Percentiles rank a stretch among this genome's conserved stretches.
phyloP scores from a whole-genome alignment of 352 stramenopile genomes.

The Phytopythium cucurbitacearum region DNA sequence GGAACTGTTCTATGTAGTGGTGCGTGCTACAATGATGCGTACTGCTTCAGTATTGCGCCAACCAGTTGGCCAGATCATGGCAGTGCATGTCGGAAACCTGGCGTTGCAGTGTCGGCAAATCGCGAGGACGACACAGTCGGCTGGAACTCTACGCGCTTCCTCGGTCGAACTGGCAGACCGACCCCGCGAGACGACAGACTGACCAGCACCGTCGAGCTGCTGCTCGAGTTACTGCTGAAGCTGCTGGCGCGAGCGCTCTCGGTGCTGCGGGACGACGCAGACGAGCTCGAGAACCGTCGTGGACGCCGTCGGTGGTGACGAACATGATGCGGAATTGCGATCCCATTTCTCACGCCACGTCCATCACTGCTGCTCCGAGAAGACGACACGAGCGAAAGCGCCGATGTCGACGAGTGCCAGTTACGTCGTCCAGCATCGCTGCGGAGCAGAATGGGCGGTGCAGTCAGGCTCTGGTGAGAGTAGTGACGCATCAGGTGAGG shows the following conservation, averaged over 20 bases:
- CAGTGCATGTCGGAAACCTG: too few relatives aligned
- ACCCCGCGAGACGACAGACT: constrained; percentile 5
- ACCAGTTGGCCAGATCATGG: too few relatives aligned
- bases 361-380: constrained; percentile 9
- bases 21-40: too few relatives aligned
- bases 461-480: constrained; percentile 12
- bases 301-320: not conserved
- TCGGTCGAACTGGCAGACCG: not conserved
- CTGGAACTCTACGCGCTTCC: constrained; percentile 5
- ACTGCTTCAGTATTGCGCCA: too few relatives aligned
- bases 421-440: constrained; percentile 39
- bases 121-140: not conserved
- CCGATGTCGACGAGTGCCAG: constrained; percentile 37
- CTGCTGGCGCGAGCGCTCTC: constrained; percentile 3
- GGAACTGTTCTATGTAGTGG: too few relatives aligned
- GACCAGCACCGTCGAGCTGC: constrained; percentile 6
- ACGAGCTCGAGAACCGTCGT: not conserved
- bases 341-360: not conserved
- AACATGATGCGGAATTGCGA: constrained; percentile 1
- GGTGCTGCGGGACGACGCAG: constrained; percentile 1
- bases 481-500: not conserved
- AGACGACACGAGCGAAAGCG: constrained; percentile 35
- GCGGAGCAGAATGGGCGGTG: constrained; percentile 36
- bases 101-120: not conserved
- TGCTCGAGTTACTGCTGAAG: constrained; percentile 8